Evolutionary conservation across 371 early-diverging fungal species (phyloP).

Genomic region (Fennellomyces sp.): DNA sequence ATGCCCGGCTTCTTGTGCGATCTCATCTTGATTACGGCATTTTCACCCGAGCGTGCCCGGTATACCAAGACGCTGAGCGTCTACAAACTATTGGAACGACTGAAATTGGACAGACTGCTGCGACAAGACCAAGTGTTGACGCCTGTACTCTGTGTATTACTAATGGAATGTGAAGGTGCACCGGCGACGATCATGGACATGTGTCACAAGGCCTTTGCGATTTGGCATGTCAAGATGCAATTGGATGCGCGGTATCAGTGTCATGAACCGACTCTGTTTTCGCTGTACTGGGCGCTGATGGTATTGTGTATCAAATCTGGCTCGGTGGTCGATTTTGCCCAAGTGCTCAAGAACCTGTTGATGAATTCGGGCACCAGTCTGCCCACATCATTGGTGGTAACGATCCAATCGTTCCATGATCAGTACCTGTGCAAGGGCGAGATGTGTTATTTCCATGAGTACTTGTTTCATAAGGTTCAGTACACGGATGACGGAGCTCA

Average conservation of each 20-base stretch:
- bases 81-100: constrained; percentile 24
- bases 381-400: constrained; percentile 32
- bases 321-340: constrained; percentile 17
- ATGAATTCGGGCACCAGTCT: not conserved
- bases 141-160: constrained; percentile 32
- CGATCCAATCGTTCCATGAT: constrained; percentile 41
- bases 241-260: not conserved
- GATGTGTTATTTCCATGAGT: constrained; percentile 37
- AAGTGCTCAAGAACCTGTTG: constrained; percentile 9
- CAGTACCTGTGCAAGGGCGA: constrained; percentile 13
- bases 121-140: constrained; percentile 35
- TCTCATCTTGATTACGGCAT: constrained; percentile 28
- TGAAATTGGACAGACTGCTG: constrained; percentile 24
- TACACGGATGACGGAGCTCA: constrained; percentile 21
- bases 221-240: constrained; percentile 25
- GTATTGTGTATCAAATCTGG: constrained; percentile 33
- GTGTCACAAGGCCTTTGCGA: constrained; percentile 28
- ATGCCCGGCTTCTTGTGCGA: constrained; percentile 37
- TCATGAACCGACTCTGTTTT: not conserved
- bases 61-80: constrained; percentile 35
- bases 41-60: constrained; percentile 22
- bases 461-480: constrained; percentile 28
- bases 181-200: constrained; percentile 19
- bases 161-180: constrained; percentile 32
- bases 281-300: constrained; percentile 34